These are phyloP conservation scores for Cordyceps cicadae DNA, from an alignment of 2,329 filamentous ascomycete genomes.

Conservation along the genomic window DNA sequence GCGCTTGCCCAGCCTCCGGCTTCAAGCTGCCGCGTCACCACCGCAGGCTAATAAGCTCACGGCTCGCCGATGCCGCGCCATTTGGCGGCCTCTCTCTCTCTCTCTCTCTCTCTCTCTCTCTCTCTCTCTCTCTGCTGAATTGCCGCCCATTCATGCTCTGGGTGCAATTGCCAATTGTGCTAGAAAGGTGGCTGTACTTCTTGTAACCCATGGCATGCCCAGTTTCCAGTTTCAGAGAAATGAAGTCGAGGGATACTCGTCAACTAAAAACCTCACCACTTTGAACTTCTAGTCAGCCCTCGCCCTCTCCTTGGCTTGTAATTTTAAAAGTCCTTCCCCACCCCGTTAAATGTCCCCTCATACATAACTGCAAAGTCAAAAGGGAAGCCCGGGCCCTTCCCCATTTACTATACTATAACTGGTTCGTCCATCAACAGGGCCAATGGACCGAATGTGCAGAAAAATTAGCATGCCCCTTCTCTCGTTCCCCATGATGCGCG, in stretches of 20 bases:
- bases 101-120: neutral
- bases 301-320: neutral
- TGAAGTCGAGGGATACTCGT: neutral
- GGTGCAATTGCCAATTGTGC: no score
- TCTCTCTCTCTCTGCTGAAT: neutral
- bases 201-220: no score
- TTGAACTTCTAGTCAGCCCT: neutral
- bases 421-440: no score
- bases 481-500: no score
- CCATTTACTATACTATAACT: no score
- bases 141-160: neutral
- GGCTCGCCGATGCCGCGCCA: neutral
- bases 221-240: neutral
- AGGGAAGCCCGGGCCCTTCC: no score
- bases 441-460: no score
- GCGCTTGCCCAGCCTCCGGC: neutral
- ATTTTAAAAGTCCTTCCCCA: neutral
- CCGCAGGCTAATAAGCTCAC: neutral
- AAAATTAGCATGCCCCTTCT: no score
- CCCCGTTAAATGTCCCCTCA: neutral
- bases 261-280: neutral
- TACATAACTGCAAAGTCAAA: no score
- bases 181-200: no score
- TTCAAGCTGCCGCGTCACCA: neutral
- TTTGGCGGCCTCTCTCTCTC: neutral